Base-by-base conservation (phyloP, 1,139 yeast species). In the Saccharomycopsis phalli region DNA sequence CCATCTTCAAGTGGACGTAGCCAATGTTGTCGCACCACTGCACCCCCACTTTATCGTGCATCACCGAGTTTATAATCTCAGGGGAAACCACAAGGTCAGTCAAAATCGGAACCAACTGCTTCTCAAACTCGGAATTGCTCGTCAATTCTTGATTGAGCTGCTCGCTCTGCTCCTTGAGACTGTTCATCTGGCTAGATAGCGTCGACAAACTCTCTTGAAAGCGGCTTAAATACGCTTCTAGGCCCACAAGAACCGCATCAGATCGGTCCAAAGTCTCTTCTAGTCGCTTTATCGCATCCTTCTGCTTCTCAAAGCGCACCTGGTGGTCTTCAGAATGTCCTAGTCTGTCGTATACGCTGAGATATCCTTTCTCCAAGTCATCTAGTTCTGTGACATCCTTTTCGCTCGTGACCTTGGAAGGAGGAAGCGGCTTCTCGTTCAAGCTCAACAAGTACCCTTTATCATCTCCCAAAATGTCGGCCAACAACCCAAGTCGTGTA, bases 41-140 rank as follows among this genome's bases (percentile, higher is more conserved):
- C 2, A 58, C 55, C 48, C 66, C 62, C 4, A 81, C 60, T 6
- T 68, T 68, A 16, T 69, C 79, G 28, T 60, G 59, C 3, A 68
- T 48, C 1, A 81, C 61, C 2, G 75, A 68, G 39, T 63, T 61
- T 3, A 76, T 69, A 2, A 76, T 62, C 3, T 71, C 72, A 0
- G 95, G 94, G 0, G 95, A 83, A 3, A 87, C 71, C 49, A 82
- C 66, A 20, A 82, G 62, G 49, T 83, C 91, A 30, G 81, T 68
- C 1, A 87, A 77, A 11, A 83, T 62, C 0, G 94, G 94, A 11
- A 78, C 72, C 45, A 87, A 68, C 41, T 69, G 69, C 21, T 66
- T 68, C 27, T 80, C 79, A 3, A 79, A 63, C 27, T 61, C 56
- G 16, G 74, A 69, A 48, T 86, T 80, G 33, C 63, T 57, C 10